Evolutionary conservation across 768 basidiomycete species (phyloP), one percentile per base, ranked within the genome.

Genomic region (Phlebiopsis gigantea): DNA sequence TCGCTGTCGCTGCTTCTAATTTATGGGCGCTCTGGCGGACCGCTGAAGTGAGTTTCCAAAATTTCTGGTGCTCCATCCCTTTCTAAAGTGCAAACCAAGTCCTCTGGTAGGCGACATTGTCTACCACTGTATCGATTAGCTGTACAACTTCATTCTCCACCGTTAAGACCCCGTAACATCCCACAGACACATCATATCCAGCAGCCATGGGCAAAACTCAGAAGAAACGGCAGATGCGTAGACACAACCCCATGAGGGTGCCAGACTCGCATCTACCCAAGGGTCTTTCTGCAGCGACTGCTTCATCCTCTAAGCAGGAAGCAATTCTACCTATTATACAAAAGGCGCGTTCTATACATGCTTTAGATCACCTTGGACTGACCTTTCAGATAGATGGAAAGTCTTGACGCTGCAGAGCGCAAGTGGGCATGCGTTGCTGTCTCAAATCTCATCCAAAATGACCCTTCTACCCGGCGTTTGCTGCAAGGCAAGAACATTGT

Each of bases 391-490:
- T 17, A 92, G 90, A 85, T 93, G 79, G 82, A 85, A 64, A 84
- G 85, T 69, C 63, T 82, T 5, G 92, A 96, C 62, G 77, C 80
- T 7, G 72, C 79, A 1, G 95, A 98, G 62, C 83, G 95, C 53
- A 91, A 92, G 68, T 97, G 93, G 94, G 93, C 94, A 3, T 96
- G 94, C 68, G 93, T 94, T 22, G 93, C 94, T 1, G 88, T 96
- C n/a, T 93, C 91, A 10, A 96, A 92, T 69, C 75, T 98, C 48
- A 96, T 96, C 60, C 90, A 94, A 69, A 96, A 96, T 62, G 95
- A 98, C 69, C 88, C 94, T 19, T 91, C 92, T 6, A 97, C 95
- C 14, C 77, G 95, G 58, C 74, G 95, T 60, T 73, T 98, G 63
- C 78, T 98, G 19, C 94, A 96, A 66, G 89, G 90, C 26, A 93